Percentiles rank a stretch among this genome's conserved stretches.
Conservation (phyloP, 768 basidiomycete genomes). For the Lactarius vividus region DNA sequence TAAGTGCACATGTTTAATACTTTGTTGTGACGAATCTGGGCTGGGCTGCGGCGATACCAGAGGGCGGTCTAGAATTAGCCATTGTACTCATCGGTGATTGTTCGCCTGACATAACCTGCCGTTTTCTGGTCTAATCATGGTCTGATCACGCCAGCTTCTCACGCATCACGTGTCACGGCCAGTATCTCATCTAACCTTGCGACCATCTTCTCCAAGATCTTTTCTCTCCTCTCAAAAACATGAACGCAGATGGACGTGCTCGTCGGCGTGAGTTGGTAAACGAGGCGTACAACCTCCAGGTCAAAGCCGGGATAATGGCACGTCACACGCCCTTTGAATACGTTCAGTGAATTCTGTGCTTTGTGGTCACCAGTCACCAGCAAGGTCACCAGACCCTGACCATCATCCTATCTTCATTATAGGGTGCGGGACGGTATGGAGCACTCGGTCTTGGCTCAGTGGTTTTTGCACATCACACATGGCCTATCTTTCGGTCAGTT, state of each 20-base stretch:
- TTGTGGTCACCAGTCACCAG: background rate
- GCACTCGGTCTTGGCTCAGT: conserved; percentile 58
- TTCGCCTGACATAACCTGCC: conserved; percentile 18
- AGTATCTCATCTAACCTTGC: background rate
- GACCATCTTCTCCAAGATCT: background rate
- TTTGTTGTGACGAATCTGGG: conserved; percentile 38
- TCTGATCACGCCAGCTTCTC: background rate
- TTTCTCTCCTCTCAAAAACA: background rate
- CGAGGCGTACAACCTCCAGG: conserved; percentile 56
- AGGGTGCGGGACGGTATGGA: conserved; percentile 56
- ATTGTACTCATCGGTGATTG: conserved; percentile 37
- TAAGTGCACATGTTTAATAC: conserved; percentile 29
- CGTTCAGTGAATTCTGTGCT: background rate
- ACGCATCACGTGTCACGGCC: conserved; percentile 30
- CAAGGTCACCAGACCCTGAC: background rate
- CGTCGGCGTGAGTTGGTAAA: conserved; percentile 55
- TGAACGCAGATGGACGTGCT: conserved; percentile 29
- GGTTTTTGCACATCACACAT: conserved; percentile 63
- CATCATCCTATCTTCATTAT: conserved; percentile 16
- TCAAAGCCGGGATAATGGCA: conserved; percentile 45
- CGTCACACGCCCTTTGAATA: conserved; percentile 3
- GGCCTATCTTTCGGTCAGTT: conserved; percentile 67
- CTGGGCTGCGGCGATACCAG: conserved; percentile 41
- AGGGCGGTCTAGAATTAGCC: conserved; percentile 26
- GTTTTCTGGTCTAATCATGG: background rate